Conservation (phyloP, 2,329 filamentous ascomycete species). For the Chrysoporthe puriensis region DNA sequence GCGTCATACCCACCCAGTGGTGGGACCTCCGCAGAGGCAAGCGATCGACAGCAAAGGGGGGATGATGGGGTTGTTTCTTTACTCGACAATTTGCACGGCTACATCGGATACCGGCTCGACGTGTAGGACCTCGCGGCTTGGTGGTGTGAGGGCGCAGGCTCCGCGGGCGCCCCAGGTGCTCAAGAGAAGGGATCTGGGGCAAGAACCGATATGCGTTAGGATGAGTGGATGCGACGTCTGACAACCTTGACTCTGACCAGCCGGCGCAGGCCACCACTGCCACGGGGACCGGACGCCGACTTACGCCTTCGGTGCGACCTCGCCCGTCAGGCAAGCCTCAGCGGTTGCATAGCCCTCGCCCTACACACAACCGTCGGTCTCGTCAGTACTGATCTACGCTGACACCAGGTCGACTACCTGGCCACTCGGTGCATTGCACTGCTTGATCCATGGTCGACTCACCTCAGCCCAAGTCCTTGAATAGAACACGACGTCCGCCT, state of each 20-base stretch:
- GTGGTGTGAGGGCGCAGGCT: slow-evolving; percentile 50
- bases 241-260: slow-evolving; percentile 2
- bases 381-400: slow-evolving; percentile 14
- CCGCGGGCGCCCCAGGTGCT: slow-evolving; percentile 51
- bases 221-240: slow-evolving; percentile 3
- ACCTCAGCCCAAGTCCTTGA: slow-evolving; percentile 73
- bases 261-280: slow-evolving; percentile 2
- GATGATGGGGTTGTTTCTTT: slow-evolving; percentile 36
- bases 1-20: slow-evolving; percentile 11
- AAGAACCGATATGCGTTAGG: slow-evolving; percentile 10
- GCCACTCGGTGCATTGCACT: slow-evolving; percentile 3
- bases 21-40: slow-evolving; percentile 4
- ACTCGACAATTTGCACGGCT: slow-evolving; percentile 60
- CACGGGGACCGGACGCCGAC: slow-evolving; percentile 29
- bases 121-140: slow-evolving; percentile 32
- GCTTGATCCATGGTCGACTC: slow-evolving; percentile 36
- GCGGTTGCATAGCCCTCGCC: slow-evolving; percentile 42
- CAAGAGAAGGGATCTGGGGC: slow-evolving; percentile 42
- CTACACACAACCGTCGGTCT: slow-evolving; percentile 29
- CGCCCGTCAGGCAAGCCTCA: slow-evolving; percentile 54
- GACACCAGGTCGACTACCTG: not conserved
- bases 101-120: slow-evolving; percentile 37
- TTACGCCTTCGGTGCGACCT: slow-evolving; percentile 50
- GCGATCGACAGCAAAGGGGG: not conserved
- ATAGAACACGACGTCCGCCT: slow-evolving; percentile 75